Evolutionary conservation across 2,329 filamentous ascomycete genomes (phyloP).

Genomic region (Sporothrix inflata): DNA sequence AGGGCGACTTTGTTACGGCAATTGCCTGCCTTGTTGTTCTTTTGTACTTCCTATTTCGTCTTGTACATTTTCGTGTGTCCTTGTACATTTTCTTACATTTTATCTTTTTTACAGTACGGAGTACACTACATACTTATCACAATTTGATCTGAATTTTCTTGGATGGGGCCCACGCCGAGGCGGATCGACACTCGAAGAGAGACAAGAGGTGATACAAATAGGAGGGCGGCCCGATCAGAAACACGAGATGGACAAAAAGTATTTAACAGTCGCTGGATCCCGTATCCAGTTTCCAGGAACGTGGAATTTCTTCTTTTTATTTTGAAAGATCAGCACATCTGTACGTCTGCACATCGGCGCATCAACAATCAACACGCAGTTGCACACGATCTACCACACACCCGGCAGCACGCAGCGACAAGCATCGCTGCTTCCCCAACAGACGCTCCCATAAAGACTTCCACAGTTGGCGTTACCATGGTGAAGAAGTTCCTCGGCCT

Average conservation of each 20-base stretch:
- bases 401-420: background rate
- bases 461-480: background rate
- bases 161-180: background rate
- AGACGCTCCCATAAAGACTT: background rate
- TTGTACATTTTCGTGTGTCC: background rate
- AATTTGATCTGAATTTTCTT: background rate
- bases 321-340: background rate
- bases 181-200: background rate
- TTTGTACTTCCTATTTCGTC: background rate
- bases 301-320: slow-evolving; percentile 2
- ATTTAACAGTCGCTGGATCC: background rate
- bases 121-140: no score
- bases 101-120: no score
- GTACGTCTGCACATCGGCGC: background rate
- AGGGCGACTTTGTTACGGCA: background rate
- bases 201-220: background rate
- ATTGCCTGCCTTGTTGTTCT: background rate
- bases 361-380: no score
- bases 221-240: background rate
- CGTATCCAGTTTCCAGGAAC: no score
- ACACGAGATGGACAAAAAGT: background rate
- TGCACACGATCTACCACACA: background rate
- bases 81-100: background rate
- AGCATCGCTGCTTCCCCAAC: background rate
- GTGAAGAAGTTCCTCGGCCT: slow-evolving; percentile 62